Percentiles rank a stretch among this genome's conserved stretches.
Evolutionary conservation across 306 rosid genomes (phyloP).

Genomic region (Prunus mume): DNA sequence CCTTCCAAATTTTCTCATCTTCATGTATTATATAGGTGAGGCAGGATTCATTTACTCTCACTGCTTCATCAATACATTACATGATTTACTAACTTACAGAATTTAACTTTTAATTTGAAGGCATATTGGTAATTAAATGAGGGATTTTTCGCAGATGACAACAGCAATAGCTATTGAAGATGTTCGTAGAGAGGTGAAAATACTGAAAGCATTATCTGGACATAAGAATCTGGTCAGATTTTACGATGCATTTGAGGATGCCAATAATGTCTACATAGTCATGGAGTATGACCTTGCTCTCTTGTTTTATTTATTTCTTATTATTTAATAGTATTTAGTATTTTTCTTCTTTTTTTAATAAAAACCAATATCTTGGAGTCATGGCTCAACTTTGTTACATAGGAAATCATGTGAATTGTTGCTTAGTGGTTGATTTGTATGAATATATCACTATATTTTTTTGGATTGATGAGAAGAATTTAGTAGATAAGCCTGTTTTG

Average conservation of each 20-base stretch:
- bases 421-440: not conserved
- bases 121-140: constrained; percentile 6
- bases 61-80: not conserved
- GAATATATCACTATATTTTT: not conserved
- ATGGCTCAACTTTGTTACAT: not conserved
- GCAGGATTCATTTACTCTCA: not conserved
- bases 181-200: constrained; percentile 93
- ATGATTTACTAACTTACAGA: not conserved
- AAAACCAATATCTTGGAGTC: not conserved
- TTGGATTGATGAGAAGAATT: not conserved
- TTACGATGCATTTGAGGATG: constrained; percentile 87
- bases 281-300: constrained; percentile 75
- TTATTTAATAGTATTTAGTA: not conserved
- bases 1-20: too few relatives aligned
- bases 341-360: not conserved
- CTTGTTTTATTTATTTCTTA: too few relatives aligned
- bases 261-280: constrained; percentile 78
- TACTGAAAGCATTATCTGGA: constrained; percentile 88
- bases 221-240: constrained; percentile 83
- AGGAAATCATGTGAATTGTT: not conserved
- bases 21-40: too few relatives aligned
- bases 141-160: constrained; percentile 71
- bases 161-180: constrained; percentile 93
- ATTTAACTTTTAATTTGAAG: not conserved
- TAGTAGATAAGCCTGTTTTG: not conserved